Evolutionary conservation across 306 rosid genomes (phyloP).

Genomic region (Castanea mollissima): DNA sequence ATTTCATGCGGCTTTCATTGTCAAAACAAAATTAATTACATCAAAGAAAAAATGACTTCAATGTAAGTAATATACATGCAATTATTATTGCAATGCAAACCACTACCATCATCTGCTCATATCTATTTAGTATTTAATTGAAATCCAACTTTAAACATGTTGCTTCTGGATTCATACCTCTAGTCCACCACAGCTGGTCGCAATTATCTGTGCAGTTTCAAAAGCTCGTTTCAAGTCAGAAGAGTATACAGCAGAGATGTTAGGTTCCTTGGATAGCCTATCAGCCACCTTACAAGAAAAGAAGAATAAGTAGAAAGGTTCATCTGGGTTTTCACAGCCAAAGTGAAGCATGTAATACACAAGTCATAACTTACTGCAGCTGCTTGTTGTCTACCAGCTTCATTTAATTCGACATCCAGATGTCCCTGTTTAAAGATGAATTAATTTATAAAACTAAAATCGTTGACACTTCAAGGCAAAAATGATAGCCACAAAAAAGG

Average conservation of each 20-base stretch:
- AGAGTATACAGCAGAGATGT: conserved; percentile 64
- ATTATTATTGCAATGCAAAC: conserved; percentile 3
- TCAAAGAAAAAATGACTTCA: conserved; percentile 24
- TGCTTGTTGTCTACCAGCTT: conserved; percentile 89
- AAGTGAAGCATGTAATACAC: conserved; percentile 12
- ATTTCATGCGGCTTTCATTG: conserved; percentile 16
- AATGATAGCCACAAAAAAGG: conserved; percentile 12
- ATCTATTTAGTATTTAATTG: not conserved
- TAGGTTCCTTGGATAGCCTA: conserved; percentile 69
- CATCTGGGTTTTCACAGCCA: conserved; percentile 2
- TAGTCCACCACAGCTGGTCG: conserved; percentile 61
- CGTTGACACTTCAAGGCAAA: conserved; percentile 6
- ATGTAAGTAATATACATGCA: not conserved
- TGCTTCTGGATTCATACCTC: conserved; percentile 54
- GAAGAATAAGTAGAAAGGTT: conserved; percentile 20
- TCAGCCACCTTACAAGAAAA: conserved; percentile 64
- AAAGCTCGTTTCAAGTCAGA: conserved; percentile 88
- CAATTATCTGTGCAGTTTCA: conserved; percentile 84
- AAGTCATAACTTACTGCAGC: conserved; percentile 54
- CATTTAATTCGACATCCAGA: conserved; percentile 82
- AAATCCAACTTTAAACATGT: conserved; percentile 18
- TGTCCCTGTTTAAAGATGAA: conserved; percentile 62
- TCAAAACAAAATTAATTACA: not conserved
- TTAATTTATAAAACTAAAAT: conserved; percentile 15
- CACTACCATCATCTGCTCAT: not conserved